phyloP scores from a whole-genome alignment of 805 yeast species.

The Nakazawaea molendinolei region DNA sequence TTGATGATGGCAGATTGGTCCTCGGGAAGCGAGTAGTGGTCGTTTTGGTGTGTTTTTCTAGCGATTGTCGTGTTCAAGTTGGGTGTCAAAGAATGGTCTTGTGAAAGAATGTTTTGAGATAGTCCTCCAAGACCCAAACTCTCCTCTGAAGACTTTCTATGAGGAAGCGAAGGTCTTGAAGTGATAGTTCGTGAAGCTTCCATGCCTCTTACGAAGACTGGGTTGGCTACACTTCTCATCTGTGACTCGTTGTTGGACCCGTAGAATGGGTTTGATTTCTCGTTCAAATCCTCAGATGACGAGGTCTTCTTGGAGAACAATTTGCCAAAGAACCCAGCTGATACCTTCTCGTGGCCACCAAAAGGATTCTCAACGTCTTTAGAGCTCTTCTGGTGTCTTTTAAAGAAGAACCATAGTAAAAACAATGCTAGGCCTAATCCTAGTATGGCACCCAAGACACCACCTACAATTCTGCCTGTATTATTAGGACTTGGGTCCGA shows the following conservation, averaged over 20 bases:
- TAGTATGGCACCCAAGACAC: constrained; percentile 37
- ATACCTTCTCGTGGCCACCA: not conserved
- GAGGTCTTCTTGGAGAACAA: not conserved
- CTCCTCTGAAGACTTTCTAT: constrained; percentile 9
- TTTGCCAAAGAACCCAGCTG: not conserved
- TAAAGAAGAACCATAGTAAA: constrained; percentile 26
- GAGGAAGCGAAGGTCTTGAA: constrained; percentile 6
- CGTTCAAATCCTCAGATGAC: constrained; percentile 7
- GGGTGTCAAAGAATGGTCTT: not conserved
- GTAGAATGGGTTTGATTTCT: constrained; percentile 2
- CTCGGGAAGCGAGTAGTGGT: not conserved
- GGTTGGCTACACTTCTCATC: too few species aligned
- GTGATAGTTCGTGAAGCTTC: not conserved
- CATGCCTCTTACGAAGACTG: too few species aligned
- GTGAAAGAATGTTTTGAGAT: constrained; percentile 5
- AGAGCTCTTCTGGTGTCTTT: constrained; percentile 23
- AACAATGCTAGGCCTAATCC: constrained; percentile 23
- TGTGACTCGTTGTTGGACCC: not conserved
- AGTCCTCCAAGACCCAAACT: constrained; percentile 10
- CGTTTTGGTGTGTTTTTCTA: not conserved
- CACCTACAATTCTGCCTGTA: constrained; percentile 34
- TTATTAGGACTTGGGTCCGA: not conserved
- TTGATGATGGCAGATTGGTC: constrained; percentile 9
- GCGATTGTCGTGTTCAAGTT: not conserved
- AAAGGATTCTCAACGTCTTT: constrained; percentile 28